A percentile compares a stretch with the other conserved stretches of the same genome.
phyloP scores from a whole-genome alignment of 192 early-diverging fungal genomes.

The Coemansia sp. region DNA sequence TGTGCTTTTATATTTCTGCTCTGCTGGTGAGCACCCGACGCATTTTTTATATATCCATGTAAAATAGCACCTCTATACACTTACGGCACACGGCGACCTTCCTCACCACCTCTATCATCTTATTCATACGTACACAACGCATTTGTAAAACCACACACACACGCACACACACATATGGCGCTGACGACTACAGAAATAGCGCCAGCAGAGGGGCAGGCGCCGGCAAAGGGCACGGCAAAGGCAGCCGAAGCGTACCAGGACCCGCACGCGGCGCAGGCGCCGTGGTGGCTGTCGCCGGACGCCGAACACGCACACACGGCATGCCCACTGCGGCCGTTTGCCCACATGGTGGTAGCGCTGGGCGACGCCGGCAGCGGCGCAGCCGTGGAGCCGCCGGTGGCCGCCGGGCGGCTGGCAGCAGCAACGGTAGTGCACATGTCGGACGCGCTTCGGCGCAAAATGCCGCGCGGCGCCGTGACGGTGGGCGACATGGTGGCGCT shows the following conservation, averaged over 20 bases:
- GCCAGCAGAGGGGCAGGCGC: no score
- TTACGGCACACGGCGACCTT: no score
- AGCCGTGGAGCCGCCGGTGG: conserved; percentile 15
- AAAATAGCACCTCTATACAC: no score
- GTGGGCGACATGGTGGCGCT: conserved; percentile 40
- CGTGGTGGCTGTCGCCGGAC: conserved; percentile 51
- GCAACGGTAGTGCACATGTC: conserved; percentile 35
- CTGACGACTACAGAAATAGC: no score
- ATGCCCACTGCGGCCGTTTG: conserved; percentile 50
- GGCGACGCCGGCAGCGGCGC: conserved; percentile 12
- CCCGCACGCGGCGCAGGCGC: background rate
- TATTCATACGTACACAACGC: no score
- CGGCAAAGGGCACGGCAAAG: background rate
- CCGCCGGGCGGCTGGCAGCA: conserved; percentile 20
- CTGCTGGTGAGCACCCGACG: conserved; percentile 4
- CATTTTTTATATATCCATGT: conserved; percentile 1
- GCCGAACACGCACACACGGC: conserved; percentile 48
- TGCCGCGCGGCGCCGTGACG: conserved; percentile 22
- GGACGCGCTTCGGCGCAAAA: conserved; percentile 44
- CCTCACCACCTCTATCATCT: no score
- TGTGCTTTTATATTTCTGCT: conserved; percentile 1
- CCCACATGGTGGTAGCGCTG: conserved; percentile 50
- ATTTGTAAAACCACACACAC: no score
- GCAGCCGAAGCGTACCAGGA: conserved; percentile 2
- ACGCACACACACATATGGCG: no score